A percentile compares a stretch with the other conserved stretches of the same genome.
These are phyloP conservation scores for Magnusiomyces suaveolens DNA, from an alignment of 1,139 yeast species.

Conservation along the genomic window DNA sequence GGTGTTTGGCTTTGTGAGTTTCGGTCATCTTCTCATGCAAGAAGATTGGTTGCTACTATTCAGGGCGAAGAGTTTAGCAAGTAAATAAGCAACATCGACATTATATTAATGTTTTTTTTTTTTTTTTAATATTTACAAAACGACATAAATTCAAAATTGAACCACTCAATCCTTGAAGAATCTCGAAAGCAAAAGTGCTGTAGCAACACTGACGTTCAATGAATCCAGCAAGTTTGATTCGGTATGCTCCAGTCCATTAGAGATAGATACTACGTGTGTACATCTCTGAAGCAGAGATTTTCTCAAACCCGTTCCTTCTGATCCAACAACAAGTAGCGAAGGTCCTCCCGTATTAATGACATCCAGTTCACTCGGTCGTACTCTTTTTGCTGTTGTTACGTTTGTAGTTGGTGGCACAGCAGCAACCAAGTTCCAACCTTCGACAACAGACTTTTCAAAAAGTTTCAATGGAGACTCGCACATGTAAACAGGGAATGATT, in stretches of 20 bases:
- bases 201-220: slow-evolving; percentile 81
- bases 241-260: slow-evolving; percentile 15
- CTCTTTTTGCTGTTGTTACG: slow-evolving; percentile 18
- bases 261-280: slow-evolving; percentile 52
- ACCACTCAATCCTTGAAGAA: slow-evolving; percentile 20
- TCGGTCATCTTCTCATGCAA: slow-evolving; percentile 50
- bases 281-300: slow-evolving; percentile 53
- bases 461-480: slow-evolving; percentile 52
- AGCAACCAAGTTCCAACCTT: slow-evolving; percentile 70
- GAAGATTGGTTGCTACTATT: slow-evolving; percentile 63
- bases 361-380: slow-evolving; percentile 39
- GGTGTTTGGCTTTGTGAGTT: slow-evolving; percentile 71
- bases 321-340: slow-evolving; percentile 64
- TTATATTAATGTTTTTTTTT: too few species aligned
- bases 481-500: slow-evolving; percentile 53
- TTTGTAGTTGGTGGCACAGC: slow-evolving; percentile 38
- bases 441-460: slow-evolving; percentile 43
- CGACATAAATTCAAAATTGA: neutral
- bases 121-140: neutral
- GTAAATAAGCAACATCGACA: neutral
- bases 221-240: slow-evolving; percentile 53
- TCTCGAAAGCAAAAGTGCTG: slow-evolving; percentile 53
- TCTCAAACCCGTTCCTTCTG: slow-evolving; percentile 77
- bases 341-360: slow-evolving; percentile 38
- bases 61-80: slow-evolving; percentile 41